Conservation (phyloP, 129 eudicot genomes). For the Arctium lappa region DNA sequence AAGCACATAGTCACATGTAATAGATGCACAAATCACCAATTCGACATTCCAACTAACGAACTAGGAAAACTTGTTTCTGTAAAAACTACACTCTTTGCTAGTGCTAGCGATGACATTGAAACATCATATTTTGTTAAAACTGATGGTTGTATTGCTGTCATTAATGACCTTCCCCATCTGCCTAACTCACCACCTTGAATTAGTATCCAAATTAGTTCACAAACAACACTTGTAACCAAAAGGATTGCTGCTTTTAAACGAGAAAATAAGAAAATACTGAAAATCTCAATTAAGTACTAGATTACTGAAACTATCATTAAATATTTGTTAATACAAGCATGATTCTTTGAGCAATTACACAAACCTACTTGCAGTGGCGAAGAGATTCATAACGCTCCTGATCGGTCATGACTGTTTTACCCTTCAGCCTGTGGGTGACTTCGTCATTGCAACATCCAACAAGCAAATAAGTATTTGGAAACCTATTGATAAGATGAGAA, state of each 20-base stretch:
- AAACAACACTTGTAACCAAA: not conserved
- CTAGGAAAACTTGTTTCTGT: not conserved
- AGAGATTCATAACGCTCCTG: constrained; percentile 76
- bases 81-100: not conserved
- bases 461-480: constrained; percentile 75
- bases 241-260: not conserved
- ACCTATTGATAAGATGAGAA: constrained; percentile 38
- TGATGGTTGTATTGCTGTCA: too few relatives aligned
- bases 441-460: constrained; percentile 91
- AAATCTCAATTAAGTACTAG: not conserved
- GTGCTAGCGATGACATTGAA: not conserved
- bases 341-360: not conserved
- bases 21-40: not conserved
- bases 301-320: not conserved
- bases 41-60: not conserved
- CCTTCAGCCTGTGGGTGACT: constrained; percentile 68
- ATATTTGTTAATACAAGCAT: not conserved
- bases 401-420: constrained; percentile 92
- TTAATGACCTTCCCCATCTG: too few relatives aligned
- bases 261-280: not conserved
- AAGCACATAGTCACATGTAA: not conserved
- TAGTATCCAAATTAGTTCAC: not conserved
- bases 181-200: not conserved
- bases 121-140: not conserved
- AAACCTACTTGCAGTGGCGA: constrained; percentile 80